These are phyloP conservation scores for Lobosporangium transversale DNA, from an alignment of 192 early-diverging fungal species.

Conservation along the genomic window DNA sequence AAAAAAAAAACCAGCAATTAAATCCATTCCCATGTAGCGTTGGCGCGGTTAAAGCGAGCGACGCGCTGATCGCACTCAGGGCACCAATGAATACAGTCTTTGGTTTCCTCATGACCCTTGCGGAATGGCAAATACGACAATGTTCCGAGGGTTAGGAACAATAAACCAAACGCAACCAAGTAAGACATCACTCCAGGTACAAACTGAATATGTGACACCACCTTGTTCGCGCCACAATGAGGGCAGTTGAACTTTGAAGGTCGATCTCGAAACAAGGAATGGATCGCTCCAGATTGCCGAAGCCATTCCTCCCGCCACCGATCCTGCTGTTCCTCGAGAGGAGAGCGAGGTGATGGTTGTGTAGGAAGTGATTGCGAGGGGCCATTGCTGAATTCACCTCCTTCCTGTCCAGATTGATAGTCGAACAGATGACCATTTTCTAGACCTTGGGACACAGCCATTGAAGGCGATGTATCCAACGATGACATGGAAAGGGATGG, in stretches of 20 bases:
- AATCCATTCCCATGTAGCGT: constrained; percentile 43
- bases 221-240: constrained; percentile 40
- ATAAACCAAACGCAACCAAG: constrained; percentile 37
- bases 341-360: neutral
- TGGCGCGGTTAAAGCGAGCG: constrained; percentile 33
- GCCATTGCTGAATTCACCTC: neutral
- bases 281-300: constrained; percentile 39
- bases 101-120: constrained; percentile 35
- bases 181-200: constrained; percentile 43
- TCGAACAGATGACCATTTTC: neutral
- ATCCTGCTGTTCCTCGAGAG: constrained; percentile 28
- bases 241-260: constrained; percentile 49
- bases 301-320: constrained; percentile 49
- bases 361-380: neutral
- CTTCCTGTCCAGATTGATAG: neutral
- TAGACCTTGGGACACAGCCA: neutral
- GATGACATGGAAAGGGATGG: neutral
- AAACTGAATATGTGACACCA: constrained; percentile 33
- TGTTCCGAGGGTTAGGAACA: constrained; percentile 42
- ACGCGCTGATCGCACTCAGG: constrained; percentile 22
- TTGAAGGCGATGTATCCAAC: neutral
- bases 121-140: constrained; percentile 31
- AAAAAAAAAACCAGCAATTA: constrained; percentile 9
- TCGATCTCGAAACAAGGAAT: constrained; percentile 32
- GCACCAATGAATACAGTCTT: constrained; percentile 51